A percentile compares a stretch with the other conserved stretches of the same genome.
phyloP scores from a whole-genome alignment of 2,329 filamentous ascomycete species.

The Fulvia fulva region DNA sequence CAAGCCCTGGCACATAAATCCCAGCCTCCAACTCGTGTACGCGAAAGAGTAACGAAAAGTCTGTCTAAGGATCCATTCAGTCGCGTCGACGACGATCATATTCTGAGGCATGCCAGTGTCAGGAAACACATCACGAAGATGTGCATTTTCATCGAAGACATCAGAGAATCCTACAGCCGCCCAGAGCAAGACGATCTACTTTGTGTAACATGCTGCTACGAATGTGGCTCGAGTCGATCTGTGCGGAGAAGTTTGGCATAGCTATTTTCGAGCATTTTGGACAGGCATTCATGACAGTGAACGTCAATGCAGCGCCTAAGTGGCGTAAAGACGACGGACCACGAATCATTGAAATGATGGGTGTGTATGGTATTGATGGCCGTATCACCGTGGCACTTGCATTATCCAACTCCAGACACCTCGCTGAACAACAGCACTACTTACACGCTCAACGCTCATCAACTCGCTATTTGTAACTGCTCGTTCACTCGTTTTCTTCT shows the following conservation, averaged over 20 bases:
- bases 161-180: background rate
- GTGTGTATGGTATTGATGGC: background rate
- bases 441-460: background rate
- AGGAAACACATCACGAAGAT: background rate
- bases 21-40: background rate
- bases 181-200: background rate
- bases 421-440: background rate
- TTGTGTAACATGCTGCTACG: background rate
- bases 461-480: background rate
- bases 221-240: background rate
- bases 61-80: background rate
- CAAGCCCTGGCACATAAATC: background rate
- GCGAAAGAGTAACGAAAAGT: background rate
- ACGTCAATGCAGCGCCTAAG: background rate
- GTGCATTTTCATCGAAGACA: background rate
- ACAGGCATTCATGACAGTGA: background rate
- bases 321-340: background rate
- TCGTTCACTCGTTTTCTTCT: background rate
- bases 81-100: background rate
- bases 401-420: background rate
- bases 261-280: background rate
- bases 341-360: background rate
- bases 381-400: background rate
- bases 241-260: background rate
- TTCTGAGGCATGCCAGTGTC: background rate